These are phyloP conservation scores for Prunus mume DNA, from an alignment of 306 rosid genomes.

Conservation along the genomic window DNA sequence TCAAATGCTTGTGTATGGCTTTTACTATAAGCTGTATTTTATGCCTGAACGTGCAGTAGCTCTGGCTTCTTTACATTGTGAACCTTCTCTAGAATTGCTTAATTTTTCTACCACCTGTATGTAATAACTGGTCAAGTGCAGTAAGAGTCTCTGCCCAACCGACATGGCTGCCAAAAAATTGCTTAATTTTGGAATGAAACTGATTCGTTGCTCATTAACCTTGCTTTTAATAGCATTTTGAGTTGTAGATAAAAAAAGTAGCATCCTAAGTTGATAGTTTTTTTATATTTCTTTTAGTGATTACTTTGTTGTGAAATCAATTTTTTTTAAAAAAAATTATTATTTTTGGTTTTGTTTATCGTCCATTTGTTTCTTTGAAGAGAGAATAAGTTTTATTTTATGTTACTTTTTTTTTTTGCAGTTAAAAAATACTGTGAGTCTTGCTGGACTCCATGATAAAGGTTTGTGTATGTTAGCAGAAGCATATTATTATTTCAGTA, in stretches of 20 bases:
- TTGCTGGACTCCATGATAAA: slow-evolving; percentile 95
- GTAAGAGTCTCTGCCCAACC: neutral
- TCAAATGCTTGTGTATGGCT: slow-evolving; percentile 67
- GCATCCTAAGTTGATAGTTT: slow-evolving; percentile 5
- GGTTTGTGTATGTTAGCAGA: slow-evolving; percentile 44
- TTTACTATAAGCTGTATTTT: slow-evolving; percentile 20
- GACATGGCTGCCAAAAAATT: neutral
- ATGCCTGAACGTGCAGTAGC: neutral
- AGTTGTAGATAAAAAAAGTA: neutral
- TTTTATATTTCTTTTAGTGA: neutral
- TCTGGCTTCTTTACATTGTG: neutral
- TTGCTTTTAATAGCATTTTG: neutral
- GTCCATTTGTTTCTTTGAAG: slow-evolving; percentile 19
- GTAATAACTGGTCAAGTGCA: neutral
- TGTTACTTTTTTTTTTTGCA: slow-evolving; percentile 40
- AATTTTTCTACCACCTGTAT: neutral
- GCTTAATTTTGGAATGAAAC: neutral
- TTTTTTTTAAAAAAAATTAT: neutral
- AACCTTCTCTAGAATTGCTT: neutral
- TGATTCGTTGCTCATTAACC: neutral
- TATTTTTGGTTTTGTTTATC: neutral
- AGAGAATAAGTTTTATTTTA: slow-evolving; percentile 17
- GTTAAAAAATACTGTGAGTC: slow-evolving; percentile 58
- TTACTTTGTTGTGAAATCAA: neutral
- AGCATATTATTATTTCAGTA: slow-evolving; percentile 13